A percentile compares a stretch with the other conserved stretches of the same genome.
Evolutionary conservation across 1,284 basidiomycete species (phyloP).

Genomic region (Cryptococcus floricola): DNA sequence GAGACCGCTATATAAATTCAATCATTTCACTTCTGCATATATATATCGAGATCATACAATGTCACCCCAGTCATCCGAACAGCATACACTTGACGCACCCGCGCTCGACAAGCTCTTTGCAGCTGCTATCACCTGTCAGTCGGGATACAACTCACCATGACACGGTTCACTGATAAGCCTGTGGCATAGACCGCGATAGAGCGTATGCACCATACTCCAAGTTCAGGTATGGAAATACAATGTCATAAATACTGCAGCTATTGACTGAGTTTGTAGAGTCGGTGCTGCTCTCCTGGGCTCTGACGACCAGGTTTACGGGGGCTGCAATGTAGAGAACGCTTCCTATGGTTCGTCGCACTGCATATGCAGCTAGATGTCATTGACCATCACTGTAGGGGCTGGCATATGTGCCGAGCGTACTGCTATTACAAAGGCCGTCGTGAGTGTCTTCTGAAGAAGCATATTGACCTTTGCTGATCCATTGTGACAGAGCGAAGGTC

Average conservation of each 20-base stretch:
- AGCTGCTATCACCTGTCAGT: slow-evolving; percentile 27
- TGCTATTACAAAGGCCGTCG: slow-evolving; percentile 78
- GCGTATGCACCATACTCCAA: slow-evolving; percentile 76
- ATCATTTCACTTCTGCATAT: not conserved
- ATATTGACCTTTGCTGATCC: not conserved
- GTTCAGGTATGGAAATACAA: slow-evolving; percentile 55
- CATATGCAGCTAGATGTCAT: not conserved
- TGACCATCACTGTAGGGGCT: slow-evolving; percentile 33
- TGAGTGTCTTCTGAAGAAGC: slow-evolving; percentile 50
- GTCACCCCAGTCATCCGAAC: not conserved
- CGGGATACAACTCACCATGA: not conserved
- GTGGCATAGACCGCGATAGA: slow-evolving; percentile 54
- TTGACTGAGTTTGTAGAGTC: slow-evolving; percentile 51
- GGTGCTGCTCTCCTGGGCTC: slow-evolving; percentile 73
- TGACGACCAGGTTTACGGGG: slow-evolving; percentile 69
- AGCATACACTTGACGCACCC: not conserved
- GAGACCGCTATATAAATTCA: not conserved
- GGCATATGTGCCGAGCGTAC: slow-evolving; percentile 83
- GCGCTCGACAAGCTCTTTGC: slow-evolving; percentile 36
- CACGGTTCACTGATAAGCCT: not conserved
- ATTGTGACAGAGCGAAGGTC: slow-evolving; percentile 66
- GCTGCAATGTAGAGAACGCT: slow-evolving; percentile 86
- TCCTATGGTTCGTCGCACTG: slow-evolving; percentile 64
- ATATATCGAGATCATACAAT: not conserved
- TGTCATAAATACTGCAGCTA: not conserved